These are phyloP conservation scores for Marasmius oreades DNA, from an alignment of 1,284 basidiomycete species.

Conservation along the genomic window DNA sequence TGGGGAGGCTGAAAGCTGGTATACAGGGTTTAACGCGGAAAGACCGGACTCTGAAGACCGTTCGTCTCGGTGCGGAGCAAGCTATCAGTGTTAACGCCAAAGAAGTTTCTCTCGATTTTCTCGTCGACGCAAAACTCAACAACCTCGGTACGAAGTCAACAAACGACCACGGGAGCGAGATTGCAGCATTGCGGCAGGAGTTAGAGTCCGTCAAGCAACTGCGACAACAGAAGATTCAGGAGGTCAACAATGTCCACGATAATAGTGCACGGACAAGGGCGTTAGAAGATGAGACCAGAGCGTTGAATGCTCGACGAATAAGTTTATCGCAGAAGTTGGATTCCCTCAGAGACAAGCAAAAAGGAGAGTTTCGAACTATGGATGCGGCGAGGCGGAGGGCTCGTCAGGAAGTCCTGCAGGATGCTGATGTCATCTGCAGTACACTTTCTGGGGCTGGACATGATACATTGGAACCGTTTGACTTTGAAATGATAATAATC, in stretches of 20 bases:
- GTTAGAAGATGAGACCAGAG: constrained; percentile 67
- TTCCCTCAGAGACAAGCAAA: constrained; percentile 77
- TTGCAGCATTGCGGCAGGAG: constrained; percentile 60
- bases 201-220: constrained; percentile 64
- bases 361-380: constrained; percentile 67
- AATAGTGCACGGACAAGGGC: constrained; percentile 45
- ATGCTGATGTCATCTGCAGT: constrained; percentile 92
- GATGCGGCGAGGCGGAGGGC: constrained; percentile 77
- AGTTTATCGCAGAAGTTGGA: constrained; percentile 70
- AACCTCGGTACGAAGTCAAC: constrained; percentile 35
- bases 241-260: constrained; percentile 50
- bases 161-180: constrained; percentile 52
- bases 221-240: constrained; percentile 62
- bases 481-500: constrained; percentile 96
- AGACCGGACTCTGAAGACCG: constrained; percentile 69
- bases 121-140: constrained; percentile 79
- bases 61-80: constrained; percentile 83
- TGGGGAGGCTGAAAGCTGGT: constrained; percentile 81
- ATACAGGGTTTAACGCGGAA: constrained; percentile 59
- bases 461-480: constrained; percentile 79
- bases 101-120: constrained; percentile 83
- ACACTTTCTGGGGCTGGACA: constrained; percentile 94
- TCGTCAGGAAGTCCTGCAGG: constrained; percentile 73
- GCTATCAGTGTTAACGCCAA: constrained; percentile 82
- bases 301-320: constrained; percentile 63